Percentiles rank a stretch among this genome's conserved stretches.
Evolutionary conservation across 345 rosid species (phyloP).

Genomic region (Eucalyptus curtisii): DNA sequence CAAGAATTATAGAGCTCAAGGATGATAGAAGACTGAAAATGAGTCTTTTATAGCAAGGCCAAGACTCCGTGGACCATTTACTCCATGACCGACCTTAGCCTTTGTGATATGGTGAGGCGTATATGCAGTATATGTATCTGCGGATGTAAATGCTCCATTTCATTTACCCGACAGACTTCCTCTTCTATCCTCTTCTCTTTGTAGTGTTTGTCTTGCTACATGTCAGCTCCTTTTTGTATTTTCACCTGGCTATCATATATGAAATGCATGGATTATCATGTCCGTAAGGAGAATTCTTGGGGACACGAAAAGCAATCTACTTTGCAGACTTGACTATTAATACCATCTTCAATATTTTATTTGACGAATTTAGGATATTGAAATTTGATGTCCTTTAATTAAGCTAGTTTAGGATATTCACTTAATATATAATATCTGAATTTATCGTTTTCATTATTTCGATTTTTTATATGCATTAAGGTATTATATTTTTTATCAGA

Average conservation of each 20-base stretch:
- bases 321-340: background rate
- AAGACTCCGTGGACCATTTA: too few species aligned
- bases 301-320: background rate
- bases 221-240: background rate
- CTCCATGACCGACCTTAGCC: too few species aligned
- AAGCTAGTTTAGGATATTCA: background rate
- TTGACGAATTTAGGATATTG: background rate
- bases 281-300: background rate
- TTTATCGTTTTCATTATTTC: background rate
- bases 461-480: background rate
- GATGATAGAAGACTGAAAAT: background rate
- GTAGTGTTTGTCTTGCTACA: background rate
- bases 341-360: background rate
- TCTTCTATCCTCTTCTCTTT: background rate
- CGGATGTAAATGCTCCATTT: too few species aligned
- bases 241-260: background rate
- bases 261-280: background rate
- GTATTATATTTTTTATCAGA: too few species aligned
- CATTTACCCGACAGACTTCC: background rate
- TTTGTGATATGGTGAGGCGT: too few species aligned
- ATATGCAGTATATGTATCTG: background rate
- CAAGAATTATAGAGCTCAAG: background rate
- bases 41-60: background rate
- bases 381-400: background rate
- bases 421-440: background rate